Evolutionary conservation across 169 alveolate species (phyloP), one percentile per base, ranked within the genome.

Genomic region (Plasmodium knowlesi): DNA sequence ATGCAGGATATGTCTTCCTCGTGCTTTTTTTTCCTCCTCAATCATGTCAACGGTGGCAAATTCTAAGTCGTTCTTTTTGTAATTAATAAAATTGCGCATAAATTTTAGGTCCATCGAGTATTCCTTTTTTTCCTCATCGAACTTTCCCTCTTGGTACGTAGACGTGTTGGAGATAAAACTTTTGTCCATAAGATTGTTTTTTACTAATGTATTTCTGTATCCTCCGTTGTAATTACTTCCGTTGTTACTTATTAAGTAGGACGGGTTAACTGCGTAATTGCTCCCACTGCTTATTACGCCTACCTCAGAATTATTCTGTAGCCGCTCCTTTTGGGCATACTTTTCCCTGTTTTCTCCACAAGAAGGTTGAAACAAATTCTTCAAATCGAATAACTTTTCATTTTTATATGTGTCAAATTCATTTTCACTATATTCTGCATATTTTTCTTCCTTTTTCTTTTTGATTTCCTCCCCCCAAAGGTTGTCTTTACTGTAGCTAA

Each of bases 121-220:
- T 19, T 84, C 71, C 71, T 37, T 83, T 30, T 32, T 70, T 6
- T 61, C 76, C 16, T n/a, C 70, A 37, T 83, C 92, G 41, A 70
- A 25, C 9, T 71, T 73, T 12, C 74, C 83, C 30, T 84, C 92
- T n/a, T 84, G 22, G 32, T 84, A 84, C n/a, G 92, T 70, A 41
- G 79, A 84, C 32, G 83, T 84, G 67, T 43, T 84, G 9, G 92
- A 84, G 54, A 46, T 22, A 71, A 84, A 46, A 22, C 61, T 67
- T 32, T n/a, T 84, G 34, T 70, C 70, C 50, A 84, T n/a, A 19
- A n/a, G 50, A 84, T 16, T 43, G 39, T 84, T 43, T 53, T 84
- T 84, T 43, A 57, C 74, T 61, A 39, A 9, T 3, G 37, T 25
- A 30, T 61, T 67, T 67, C 72, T 30, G 16, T 67, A 43, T 8